phyloP scores from a whole-genome alignment of 495 filamentous ascomycete genomes.

The Neurospora sp. region DNA sequence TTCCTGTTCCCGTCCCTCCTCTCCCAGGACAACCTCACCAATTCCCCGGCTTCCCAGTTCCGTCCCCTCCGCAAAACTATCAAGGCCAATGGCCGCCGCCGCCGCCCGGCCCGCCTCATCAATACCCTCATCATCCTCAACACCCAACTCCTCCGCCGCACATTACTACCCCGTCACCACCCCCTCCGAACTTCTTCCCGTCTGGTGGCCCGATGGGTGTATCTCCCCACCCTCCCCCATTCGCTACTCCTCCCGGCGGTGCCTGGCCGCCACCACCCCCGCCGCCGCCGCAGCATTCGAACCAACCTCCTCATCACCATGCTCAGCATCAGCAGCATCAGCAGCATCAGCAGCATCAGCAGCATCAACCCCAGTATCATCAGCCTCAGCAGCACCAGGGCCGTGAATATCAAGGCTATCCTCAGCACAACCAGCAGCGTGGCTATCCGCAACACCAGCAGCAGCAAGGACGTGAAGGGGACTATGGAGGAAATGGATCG shows the following conservation, averaged over 20 bases:
- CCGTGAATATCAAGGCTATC: not conserved
- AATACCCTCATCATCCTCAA: not conserved
- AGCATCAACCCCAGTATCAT: not conserved
- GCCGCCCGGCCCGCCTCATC: not conserved
- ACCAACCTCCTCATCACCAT: not conserved
- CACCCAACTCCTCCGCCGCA: not conserved
- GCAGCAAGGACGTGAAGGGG: not conserved
- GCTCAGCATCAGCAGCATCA: not conserved
- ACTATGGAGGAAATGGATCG: not conserved
- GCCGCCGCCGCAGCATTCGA: not conserved
- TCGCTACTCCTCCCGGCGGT: not conserved
- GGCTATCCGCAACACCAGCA: not conserved
- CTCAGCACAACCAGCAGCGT: not conserved
- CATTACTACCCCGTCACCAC: not conserved
- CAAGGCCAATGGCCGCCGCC: not conserved
- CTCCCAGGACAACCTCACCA: conserved; percentile 16
- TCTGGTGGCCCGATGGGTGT: not conserved
- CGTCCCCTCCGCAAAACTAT: conserved; percentile 4
- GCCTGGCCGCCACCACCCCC: not conserved
- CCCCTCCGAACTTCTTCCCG: not conserved
- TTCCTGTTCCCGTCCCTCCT: conserved; percentile 6
- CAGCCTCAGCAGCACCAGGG: not conserved
- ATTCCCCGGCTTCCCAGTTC: conserved; percentile 16
- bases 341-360: not conserved
- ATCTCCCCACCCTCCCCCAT: not conserved